Evolutionary conservation across 345 rosid species (phyloP), one percentile per base, ranked within the genome.

Genomic region (Syzygium aromaticum): DNA sequence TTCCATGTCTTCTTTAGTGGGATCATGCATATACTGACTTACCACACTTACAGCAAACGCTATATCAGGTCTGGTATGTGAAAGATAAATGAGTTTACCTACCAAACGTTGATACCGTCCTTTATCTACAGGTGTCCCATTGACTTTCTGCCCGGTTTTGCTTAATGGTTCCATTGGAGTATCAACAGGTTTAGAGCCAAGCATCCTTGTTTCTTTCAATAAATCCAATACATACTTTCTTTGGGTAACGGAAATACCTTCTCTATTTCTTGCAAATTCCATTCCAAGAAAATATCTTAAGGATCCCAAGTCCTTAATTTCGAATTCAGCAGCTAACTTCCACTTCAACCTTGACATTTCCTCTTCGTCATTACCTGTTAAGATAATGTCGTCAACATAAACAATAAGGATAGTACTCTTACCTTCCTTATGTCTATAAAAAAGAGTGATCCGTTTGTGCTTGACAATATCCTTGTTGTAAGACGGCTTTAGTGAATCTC

Each of bases 1-100:
- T 27, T 43, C 46, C 59, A 25, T 22, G 5, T 88, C 80, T 13
- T 33, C 13, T 43, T 38, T 52, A 1, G 30, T 85, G 11, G 86
- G 64, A 52, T 16, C 13, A 86, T 88, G 67, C 83, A 86, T 86
- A 77, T 53, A 86, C 5, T 86, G 87, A 57, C 87, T 85, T 3
- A 85, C 64, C 43, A 85, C 52, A 23, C 85, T 86, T 6, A 86
- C 83, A 7, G n/a, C 67, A 40, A 84, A 88, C 4, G 87, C 33
- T 38, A 88, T 88, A 38, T 80, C 25, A 17, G n/a, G 82, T 10
- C 22, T 0, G 4, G 86, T 86, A 13, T 78, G 61, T 22, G 87
- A 49, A 7, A 88, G 56, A n/a, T 88, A 88, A 16, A 85, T 86
- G 1, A 88, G 38, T 12, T 10, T 40, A 7, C 80, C 83, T 30